These are phyloP conservation scores for maize (Zea mays) DNA, from an alignment of 176 grass and related monocot species.

Conservation along the genomic window DNA sequence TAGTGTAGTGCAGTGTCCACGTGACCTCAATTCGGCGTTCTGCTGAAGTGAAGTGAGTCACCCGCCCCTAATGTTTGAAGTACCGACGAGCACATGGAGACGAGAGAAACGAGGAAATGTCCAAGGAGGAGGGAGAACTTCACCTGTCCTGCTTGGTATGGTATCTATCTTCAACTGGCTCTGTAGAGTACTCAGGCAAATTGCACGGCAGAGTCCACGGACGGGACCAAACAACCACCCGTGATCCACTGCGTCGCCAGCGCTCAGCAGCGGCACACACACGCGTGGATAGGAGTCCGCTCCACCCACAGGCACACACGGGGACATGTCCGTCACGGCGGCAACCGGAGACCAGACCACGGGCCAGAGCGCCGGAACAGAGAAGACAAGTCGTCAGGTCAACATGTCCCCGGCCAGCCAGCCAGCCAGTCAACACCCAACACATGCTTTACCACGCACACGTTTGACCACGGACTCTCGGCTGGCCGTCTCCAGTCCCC, in stretches of 20 bases:
- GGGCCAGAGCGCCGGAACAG: neutral
- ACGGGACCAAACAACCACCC: neutral
- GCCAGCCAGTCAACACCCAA: neutral
- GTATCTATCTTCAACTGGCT: neutral
- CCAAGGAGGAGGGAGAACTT: too few species aligned
- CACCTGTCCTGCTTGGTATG: neutral
- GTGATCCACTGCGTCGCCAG: neutral
- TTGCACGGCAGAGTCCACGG: neutral
- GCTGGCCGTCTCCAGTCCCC: neutral
- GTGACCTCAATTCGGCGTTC: too few species aligned
- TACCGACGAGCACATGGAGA: too few species aligned
- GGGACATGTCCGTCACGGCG: neutral
- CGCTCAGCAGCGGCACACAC: neutral
- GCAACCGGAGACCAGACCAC: neutral
- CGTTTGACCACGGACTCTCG: constrained; percentile 24
- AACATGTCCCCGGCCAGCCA: neutral
- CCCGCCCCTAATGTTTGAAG: too few species aligned
- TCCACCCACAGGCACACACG: neutral
- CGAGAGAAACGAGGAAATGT: too few species aligned
- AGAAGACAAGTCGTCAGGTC: constrained; percentile 8
- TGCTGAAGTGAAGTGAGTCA: too few species aligned
- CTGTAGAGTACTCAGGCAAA: neutral
- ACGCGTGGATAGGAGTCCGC: neutral
- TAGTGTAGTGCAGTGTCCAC: too few species aligned
- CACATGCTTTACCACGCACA: neutral